Base-by-base conservation (phyloP, 805 yeast species). In the Myxozyma nipponensis region DNA sequence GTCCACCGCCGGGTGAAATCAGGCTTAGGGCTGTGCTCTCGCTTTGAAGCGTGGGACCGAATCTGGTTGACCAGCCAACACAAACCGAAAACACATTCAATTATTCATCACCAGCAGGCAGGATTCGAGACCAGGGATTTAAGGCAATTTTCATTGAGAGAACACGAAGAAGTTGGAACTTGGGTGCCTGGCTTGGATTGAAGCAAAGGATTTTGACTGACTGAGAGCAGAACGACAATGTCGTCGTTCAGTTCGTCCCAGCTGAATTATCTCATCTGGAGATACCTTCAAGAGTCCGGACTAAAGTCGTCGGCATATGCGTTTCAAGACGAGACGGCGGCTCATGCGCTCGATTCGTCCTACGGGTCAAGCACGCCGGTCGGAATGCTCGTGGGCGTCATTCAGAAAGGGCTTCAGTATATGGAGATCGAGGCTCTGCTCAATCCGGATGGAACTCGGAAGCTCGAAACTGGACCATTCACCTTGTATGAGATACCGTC, bases 181-280 rank as follows among this genome's bases (percentile, higher is more conserved):
- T n/a, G n/a, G n/a, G 24, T 39, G 19, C 19, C 42, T 28, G 50
- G 17, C 35, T 40, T 22, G 7, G 28, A 21, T n/a, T 30, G 30
- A 4, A 36, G 35, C 15, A 19, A 26, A 46, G 37, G 32, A 21
- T 6, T 23, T 9, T 39, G 42, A 15, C 23, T 9, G 42, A 23
- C 15, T 36, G 21, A 35, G 28, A 3, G 25, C 32, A 22, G 39
- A 13, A n/a, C 39, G 19, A 17, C 39, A 35, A 35, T 13, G 19
- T 35, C 39, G 56, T 46, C 52, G 23, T 70, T 91, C 43, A 78
- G 93, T 3, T 83, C 93, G 49, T 81, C 77, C 50, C 95, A 89
- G 68, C 77, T 91, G 47, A 93, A 91, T 72, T 91, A 91, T 65
- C 76, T 93, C 60, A 79, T 91, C 47, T 93, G 96, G 96, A 72